A percentile compares a stretch with the other conserved stretches of the same genome.
These are phyloP conservation scores for Aspergillus sclerotialis DNA, from an alignment of 2,329 filamentous ascomycete species.

Conservation along the genomic window DNA sequence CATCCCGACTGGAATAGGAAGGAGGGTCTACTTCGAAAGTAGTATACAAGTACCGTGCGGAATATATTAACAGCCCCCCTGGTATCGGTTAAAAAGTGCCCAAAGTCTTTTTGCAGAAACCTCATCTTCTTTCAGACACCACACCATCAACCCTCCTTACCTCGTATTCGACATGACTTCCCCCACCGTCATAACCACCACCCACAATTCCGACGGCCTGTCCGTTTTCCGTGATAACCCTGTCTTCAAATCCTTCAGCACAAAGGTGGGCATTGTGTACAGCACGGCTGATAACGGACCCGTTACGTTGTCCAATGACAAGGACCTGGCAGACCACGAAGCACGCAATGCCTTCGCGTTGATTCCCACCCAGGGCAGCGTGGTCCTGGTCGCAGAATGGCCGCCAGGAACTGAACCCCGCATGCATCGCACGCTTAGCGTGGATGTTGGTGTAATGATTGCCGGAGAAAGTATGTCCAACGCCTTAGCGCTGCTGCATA, in stretches of 20 bases:
- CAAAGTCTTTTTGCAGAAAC: no score
- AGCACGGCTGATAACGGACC: conserved; percentile 27
- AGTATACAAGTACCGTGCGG: no score
- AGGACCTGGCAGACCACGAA: conserved; percentile 25
- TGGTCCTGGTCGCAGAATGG: conserved; percentile 29
- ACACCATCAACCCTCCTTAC: no score
- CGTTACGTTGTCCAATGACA: conserved; percentile 20
- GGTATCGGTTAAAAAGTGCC: no score
- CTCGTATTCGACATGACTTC: no score
- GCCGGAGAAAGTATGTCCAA: conserved; percentile 31
- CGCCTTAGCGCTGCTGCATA: no score
- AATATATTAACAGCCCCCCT: no score
- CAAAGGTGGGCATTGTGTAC: conserved; percentile 16
- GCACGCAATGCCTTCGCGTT: conserved; percentile 27
- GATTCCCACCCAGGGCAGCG: conserved; percentile 22
- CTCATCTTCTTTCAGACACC: no score
- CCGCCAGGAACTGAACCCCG: conserved; percentile 24
- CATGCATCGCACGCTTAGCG: conserved; percentile 31
- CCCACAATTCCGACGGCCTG: conserved; percentile 29
- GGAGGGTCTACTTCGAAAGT: no score
- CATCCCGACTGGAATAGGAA: no score
- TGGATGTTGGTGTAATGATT: conserved; percentile 33
- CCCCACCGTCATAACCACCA: no score
- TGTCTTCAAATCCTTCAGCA: conserved; percentile 25
- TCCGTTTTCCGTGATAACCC: conserved; percentile 29